Percentiles rank a stretch among this genome's conserved stretches.
Evolutionary conservation across 225 moss, liverwort and hornwort species (phyloP).

Genomic region (Ulota crispa): DNA sequence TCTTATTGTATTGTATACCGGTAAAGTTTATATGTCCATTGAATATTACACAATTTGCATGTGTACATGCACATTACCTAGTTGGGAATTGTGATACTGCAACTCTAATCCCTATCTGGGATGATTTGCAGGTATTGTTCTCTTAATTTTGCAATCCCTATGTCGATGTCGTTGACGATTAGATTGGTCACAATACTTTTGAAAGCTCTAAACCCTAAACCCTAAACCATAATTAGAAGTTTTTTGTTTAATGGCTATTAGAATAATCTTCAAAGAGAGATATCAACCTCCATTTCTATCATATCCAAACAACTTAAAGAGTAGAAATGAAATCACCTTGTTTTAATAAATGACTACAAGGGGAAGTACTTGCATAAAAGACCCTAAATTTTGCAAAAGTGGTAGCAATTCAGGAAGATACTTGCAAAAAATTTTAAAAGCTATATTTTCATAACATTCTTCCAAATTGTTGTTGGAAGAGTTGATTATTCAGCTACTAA

Average conservation of each 20-base stretch:
- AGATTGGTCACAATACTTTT: too few species aligned
- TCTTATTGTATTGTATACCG: too few species aligned
- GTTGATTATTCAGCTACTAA: not conserved
- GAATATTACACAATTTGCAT: too few species aligned
- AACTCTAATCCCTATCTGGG: too few species aligned
- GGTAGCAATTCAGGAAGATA: constrained; percentile 69
- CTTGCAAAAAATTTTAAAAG: constrained; percentile 40
- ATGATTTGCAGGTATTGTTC: too few species aligned
- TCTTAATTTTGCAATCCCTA: too few species aligned
- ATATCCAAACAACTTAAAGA: not conserved
- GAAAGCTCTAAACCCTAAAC: not conserved
- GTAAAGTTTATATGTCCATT: too few species aligned
- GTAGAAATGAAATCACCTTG: constrained; percentile 47
- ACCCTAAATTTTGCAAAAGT: constrained; percentile 75
- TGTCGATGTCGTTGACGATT: too few species aligned
- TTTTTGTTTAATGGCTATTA: not conserved
- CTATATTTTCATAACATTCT: constrained; percentile 9
- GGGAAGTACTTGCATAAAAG: constrained; percentile 81
- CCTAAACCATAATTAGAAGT: not conserved
- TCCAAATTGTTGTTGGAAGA: not conserved
- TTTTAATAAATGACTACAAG: constrained; percentile 79
- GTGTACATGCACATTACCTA: too few species aligned
- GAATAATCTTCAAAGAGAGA: not conserved
- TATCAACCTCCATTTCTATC: not conserved
- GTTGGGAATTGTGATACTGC: too few species aligned